Conservation (phyloP, 2,329 filamentous ascomycete species). For the Colletotrichum agaves region DNA sequence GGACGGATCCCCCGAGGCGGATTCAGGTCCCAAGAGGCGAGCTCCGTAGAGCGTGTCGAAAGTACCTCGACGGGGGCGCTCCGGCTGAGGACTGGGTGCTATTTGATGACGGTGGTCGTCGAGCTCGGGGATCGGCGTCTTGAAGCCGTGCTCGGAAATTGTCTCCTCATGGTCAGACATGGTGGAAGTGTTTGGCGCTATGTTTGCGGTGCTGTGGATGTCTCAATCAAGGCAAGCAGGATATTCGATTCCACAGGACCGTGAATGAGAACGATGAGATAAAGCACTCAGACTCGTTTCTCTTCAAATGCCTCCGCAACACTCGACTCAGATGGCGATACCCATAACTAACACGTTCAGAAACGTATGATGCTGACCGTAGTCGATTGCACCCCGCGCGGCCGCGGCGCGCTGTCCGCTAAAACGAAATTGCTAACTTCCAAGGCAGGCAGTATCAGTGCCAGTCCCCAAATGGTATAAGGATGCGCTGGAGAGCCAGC, state of each 20-base stretch:
- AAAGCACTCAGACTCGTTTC: conserved; percentile 14
- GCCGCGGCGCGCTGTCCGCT: conserved; percentile 36
- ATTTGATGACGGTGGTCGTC: conserved; percentile 86
- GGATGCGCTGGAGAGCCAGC: conserved; percentile 12
- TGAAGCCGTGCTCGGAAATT: conserved; percentile 71
- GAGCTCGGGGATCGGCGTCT: conserved; percentile 80
- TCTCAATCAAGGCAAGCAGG: not conserved
- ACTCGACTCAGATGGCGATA: conserved; percentile 29
- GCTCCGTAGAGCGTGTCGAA: conserved; percentile 75
- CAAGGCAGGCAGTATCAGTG: conserved; percentile 6
- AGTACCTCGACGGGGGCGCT: conserved; percentile 75
- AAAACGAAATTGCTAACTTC: conserved; percentile 13
- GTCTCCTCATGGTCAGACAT: conserved; percentile 77
- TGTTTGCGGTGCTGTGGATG: not conserved
- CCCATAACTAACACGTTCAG: conserved; percentile 32
- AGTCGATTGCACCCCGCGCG: conserved; percentile 32
- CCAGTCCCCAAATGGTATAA: not conserved
- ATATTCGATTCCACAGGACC: not conserved
- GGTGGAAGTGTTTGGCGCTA: conserved; percentile 53
- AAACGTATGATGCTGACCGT: conserved; percentile 11
- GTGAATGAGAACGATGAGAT: conserved; percentile 1
- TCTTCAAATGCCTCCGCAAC: conserved; percentile 36
- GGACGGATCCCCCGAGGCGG: conserved; percentile 16
- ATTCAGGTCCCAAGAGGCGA: conserved; percentile 55
- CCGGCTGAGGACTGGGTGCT: conserved; percentile 67